Evolutionary conservation across 2,329 filamentous ascomycete species (phyloP).

Genomic region (Ceratocystis eucalypticola): DNA sequence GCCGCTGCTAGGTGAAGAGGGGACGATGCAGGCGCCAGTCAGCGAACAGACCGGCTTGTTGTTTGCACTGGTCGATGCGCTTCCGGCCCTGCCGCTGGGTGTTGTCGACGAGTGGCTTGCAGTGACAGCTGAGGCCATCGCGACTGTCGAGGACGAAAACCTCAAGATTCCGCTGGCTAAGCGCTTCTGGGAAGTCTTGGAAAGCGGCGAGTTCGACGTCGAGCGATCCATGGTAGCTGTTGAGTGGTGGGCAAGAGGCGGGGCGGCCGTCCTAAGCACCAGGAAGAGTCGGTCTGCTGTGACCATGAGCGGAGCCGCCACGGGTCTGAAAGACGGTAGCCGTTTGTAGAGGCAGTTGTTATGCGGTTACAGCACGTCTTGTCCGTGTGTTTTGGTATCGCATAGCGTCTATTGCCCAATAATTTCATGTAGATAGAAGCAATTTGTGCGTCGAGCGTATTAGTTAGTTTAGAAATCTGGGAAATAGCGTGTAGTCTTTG

Average conservation of each 20-base stretch:
- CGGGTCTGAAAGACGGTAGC: constrained; percentile 15
- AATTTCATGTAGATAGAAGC: too few species aligned
- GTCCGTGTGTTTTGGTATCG: too few species aligned
- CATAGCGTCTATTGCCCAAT: too few species aligned
- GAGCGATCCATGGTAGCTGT: constrained; percentile 67
- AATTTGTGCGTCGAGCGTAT: too few species aligned
- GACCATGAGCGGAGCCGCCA: constrained; percentile 43
- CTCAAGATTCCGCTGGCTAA: constrained; percentile 54
- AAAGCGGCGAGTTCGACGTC: constrained; percentile 76
- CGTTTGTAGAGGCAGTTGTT: constrained; percentile 2
- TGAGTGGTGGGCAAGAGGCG: constrained; percentile 62
- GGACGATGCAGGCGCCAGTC: constrained; percentile 25
- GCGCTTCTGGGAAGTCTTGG: constrained; percentile 67
- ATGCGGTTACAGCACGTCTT: too few species aligned
- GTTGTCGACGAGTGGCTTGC: constrained; percentile 72
- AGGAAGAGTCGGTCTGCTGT: constrained; percentile 22
- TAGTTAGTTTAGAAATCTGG: too few species aligned
- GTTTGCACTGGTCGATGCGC: constrained; percentile 63
- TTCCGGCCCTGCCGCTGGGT: constrained; percentile 57
- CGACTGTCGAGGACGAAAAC: constrained; percentile 44
- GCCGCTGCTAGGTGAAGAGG: constrained; percentile 22
- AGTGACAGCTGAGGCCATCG: constrained; percentile 53
- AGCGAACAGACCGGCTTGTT: constrained; percentile 69
- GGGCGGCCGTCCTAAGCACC: constrained; percentile 34
- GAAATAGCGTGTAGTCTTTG: neutral